Conservation (phyloP, 2,329 filamentous ascomycete species). For the Penicillium sp. region DNA sequence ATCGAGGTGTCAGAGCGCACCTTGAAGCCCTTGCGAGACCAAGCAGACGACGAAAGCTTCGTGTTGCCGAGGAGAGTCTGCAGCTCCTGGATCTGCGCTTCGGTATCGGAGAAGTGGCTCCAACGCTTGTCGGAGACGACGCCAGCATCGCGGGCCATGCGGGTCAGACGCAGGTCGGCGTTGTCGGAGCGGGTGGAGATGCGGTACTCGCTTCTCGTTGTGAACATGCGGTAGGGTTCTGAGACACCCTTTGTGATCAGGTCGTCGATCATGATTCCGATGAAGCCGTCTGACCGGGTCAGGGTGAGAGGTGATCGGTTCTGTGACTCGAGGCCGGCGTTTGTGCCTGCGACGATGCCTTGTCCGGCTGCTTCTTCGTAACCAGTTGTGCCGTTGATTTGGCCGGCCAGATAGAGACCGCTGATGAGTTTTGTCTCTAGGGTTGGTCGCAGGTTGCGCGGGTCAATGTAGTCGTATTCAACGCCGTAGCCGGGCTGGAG, state of each 20-base stretch:
- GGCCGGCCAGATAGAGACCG: conserved; percentile 87
- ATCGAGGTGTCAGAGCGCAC: conserved; percentile 64
- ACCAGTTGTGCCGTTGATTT: conserved; percentile 97
- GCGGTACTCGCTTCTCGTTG: conserved; percentile 88
- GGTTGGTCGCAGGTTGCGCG: conserved; percentile 78
- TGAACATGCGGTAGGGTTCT: conserved; percentile 98
- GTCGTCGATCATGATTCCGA: conserved; percentile 98
- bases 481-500: conserved; percentile 94
- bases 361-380: conserved; percentile 97
- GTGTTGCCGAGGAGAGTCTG: conserved; percentile 58
- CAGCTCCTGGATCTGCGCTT: conserved; percentile 65
- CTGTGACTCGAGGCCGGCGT: conserved; percentile 78
- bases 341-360: conserved; percentile 87
- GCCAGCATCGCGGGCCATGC: conserved; percentile 71
- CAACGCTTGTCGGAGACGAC: conserved; percentile 78
- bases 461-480: conserved; percentile 98
- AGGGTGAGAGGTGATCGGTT: conserved; percentile 65
- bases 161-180: conserved; percentile 81
- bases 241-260: conserved; percentile 94
- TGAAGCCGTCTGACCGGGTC: conserved; percentile 84
- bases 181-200: conserved; percentile 92
- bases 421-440: conserved; percentile 90
- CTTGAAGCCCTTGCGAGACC: conserved; percentile 68
- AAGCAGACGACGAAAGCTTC: conserved; percentile 59
- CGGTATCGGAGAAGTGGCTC: conserved; percentile 64